These are phyloP conservation scores for Aspergillus unguis DNA, from an alignment of 2,329 filamentous ascomycete genomes.

Conservation along the genomic window DNA sequence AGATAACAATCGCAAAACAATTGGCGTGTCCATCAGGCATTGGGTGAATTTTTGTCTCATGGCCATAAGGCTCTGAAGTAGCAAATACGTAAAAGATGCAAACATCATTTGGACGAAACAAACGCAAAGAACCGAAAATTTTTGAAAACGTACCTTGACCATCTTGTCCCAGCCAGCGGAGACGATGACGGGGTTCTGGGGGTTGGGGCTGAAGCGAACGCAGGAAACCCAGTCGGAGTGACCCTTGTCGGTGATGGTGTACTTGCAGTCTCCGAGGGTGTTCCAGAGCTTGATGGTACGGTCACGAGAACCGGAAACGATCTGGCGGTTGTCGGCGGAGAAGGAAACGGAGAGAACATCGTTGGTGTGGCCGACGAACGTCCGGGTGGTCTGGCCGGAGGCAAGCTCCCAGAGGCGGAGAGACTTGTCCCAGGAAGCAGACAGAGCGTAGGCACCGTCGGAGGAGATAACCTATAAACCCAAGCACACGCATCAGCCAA, in stretches of 20 bases:
- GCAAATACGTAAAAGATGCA: constrained; percentile 96
- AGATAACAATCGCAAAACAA: constrained; percentile 2
- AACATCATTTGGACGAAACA: constrained; percentile 72
- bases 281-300: constrained; percentile 99
- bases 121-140: constrained; percentile 1
- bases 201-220: constrained; percentile 99
- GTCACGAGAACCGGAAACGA: constrained; percentile 97
- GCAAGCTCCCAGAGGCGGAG: constrained; percentile 99
- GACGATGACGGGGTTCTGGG: constrained; percentile 99
- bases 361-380: constrained; percentile 99
- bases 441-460: constrained; percentile 97
- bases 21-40: constrained; percentile 39
- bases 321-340: constrained; percentile 99
- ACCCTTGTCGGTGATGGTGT: constrained; percentile 99
- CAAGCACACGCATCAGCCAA: constrained; percentile 30
- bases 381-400: constrained; percentile 93
- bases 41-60: constrained; percentile 98
- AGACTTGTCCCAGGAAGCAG: constrained; percentile 99
- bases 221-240: constrained; percentile 99
- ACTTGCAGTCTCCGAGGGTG: constrained; percentile 99
- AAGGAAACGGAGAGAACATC: constrained; percentile 99
- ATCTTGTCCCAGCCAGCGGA: constrained; percentile 99
- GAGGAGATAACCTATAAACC: constrained; percentile 86
- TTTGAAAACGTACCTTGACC: constrained; percentile 79
- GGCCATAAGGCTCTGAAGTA: constrained; percentile 98